Evolutionary conservation across 2,329 filamentous ascomycete genomes (phyloP).

Genomic region (Onygenales sp.): DNA sequence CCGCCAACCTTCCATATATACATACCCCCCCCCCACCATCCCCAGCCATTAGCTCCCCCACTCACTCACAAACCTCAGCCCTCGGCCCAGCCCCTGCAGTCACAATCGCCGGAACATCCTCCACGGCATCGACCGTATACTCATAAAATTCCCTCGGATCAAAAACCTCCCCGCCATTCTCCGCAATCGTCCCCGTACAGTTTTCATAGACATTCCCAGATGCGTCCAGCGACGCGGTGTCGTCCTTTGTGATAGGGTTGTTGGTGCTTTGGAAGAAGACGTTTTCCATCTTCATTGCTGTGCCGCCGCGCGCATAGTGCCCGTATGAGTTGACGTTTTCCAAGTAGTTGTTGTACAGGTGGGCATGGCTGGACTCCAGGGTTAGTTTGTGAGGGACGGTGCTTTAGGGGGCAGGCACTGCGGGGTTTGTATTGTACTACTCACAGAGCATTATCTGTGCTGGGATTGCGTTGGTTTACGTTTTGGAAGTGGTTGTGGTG

Average conservation of each 20-base stretch:
- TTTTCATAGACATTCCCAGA: constrained; percentile 1
- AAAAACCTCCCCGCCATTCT: background rate
- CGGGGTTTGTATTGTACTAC: background rate
- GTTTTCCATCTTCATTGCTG: constrained; percentile 1
- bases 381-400: background rate
- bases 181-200: background rate
- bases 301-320: constrained; percentile 1
- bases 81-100: background rate
- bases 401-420: background rate
- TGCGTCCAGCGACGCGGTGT: background rate
- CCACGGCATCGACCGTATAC: background rate
- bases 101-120: constrained; percentile 1
- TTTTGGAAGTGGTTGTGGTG: constrained; percentile 2
- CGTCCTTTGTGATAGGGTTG: background rate
- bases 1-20: too few relatives aligned
- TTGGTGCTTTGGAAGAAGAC: background rate
- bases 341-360: constrained; percentile 3
- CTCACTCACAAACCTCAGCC: background rate
- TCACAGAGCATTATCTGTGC: background rate
- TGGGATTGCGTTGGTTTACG: constrained; percentile 1
- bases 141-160: background rate
- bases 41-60: background rate
- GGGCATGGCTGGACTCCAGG: background rate
- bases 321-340: background rate
- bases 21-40: too few relatives aligned